These are phyloP conservation scores for Cercospora sesami DNA, from an alignment of 2,329 filamentous ascomycete genomes.

Conservation along the genomic window DNA sequence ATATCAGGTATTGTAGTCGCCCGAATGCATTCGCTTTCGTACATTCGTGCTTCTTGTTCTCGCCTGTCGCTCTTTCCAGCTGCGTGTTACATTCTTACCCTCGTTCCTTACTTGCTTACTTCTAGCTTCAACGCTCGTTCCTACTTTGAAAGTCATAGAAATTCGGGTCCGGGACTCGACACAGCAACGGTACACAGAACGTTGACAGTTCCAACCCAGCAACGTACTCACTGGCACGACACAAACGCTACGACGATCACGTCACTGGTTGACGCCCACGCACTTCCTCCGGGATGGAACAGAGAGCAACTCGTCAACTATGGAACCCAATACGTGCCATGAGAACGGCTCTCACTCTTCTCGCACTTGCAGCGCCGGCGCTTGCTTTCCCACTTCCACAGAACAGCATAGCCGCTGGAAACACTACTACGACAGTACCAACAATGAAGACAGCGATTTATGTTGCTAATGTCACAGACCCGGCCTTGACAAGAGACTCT, in stretches of 20 bases:
- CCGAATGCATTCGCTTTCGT: neutral
- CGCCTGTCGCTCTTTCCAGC: neutral
- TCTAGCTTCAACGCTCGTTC: neutral
- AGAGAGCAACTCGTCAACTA: neutral
- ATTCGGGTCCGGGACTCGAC: slow-evolving; percentile 8
- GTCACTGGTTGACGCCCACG: neutral
- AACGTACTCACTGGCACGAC: neutral
- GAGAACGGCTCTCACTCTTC: neutral
- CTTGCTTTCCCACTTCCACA: slow-evolving; percentile 18
- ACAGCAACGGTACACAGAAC: slow-evolving; percentile 1
- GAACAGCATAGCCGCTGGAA: neutral
- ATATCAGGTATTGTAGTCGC: neutral
- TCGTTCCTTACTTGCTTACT: neutral
- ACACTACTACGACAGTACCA: slow-evolving; percentile 11
- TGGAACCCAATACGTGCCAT: neutral
- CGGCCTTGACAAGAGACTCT: slow-evolving; percentile 30
- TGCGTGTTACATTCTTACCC: neutral
- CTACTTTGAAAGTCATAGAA: neutral
- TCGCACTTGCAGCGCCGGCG: slow-evolving; percentile 10
- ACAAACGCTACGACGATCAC: neutral
- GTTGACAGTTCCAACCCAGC: neutral
- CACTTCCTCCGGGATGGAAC: neutral
- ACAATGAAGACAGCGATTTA: slow-evolving; percentile 22
- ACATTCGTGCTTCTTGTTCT: neutral
- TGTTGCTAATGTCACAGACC: slow-evolving; percentile 29